Evolutionary conservation across 768 basidiomycete species (phyloP).

Genomic region (Lactarius psammicola): DNA sequence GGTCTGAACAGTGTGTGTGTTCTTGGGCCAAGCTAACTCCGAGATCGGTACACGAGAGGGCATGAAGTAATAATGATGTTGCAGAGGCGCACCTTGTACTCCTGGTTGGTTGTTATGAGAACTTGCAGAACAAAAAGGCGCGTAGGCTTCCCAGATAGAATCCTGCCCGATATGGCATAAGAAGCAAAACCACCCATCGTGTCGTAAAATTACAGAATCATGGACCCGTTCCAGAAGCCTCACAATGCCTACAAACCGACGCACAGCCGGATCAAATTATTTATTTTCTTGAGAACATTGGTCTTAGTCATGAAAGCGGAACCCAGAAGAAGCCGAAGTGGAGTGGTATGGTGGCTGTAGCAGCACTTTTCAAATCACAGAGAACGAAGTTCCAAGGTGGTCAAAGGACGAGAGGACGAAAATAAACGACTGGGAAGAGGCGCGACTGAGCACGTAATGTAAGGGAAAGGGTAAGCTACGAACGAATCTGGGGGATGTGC

Average conservation of each 20-base stretch:
- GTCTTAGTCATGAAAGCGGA: not conserved
- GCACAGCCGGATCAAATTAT: not conserved
- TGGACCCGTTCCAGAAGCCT: not conserved
- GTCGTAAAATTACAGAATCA: not conserved
- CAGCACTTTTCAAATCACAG: not conserved
- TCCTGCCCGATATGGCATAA: not conserved
- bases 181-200: not conserved
- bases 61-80: not conserved
- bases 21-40: slow-evolving; percentile 10
- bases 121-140: not conserved
- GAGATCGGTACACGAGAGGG: slow-evolving; percentile 10
- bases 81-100: not conserved
- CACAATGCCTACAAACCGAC: not conserved
- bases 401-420: not conserved
- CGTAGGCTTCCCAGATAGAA: not conserved
- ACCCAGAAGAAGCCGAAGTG: not conserved
- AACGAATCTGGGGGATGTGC: not conserved
- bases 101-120: not conserved
- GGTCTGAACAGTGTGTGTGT: not conserved
- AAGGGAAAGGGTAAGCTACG: not conserved
- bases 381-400: not conserved
- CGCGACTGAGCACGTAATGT: not conserved
- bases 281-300: not conserved
- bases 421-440: not conserved
- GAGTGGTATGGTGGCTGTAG: not conserved